Base-by-base conservation (phyloP, 495 filamentous ascomycete species). In the Aspergillus kassunensis region DNA sequence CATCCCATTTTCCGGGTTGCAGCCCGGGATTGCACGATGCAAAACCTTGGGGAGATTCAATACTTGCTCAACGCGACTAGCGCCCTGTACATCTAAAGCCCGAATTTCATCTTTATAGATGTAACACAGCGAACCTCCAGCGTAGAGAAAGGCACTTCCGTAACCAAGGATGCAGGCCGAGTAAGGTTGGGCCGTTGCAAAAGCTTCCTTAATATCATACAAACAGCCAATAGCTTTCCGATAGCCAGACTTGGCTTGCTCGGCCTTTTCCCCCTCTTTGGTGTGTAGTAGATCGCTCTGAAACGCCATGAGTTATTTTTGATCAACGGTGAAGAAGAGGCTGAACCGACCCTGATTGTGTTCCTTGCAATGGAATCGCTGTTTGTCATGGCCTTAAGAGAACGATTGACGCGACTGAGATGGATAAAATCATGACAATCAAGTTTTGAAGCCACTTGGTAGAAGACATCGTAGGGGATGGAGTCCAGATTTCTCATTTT, bases 381-480 rank as follows among this genome's bases (percentile, higher is more conserved):
- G 10, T 72, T 59, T 44, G 84, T 61, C 11, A 85, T 61, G 43
- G 64, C 74, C 49, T 74, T 67, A 15, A 90, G 72, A 13, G 73
- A 64, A 9, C 67, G 73, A 58, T 80, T 82, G 33, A 77, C 74
- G 36, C 74, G 66, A 49, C 76, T 73, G 39, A 77, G 62, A 53
- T 73, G 62, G 27, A 69, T 59, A 23, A 58, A 69, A 47, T 77
- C 73, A 42, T 63, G 55, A 48, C 77, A 67, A 9, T 74, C 66
- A 37, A 83, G 59, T 35, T 52, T 66, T 11, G 58, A 67, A 4
- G 67, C 73, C 40, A 88, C 78, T 55, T 80, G 75, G 24, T 80
- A 74, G 33, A 86, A 69, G 9, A 87, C 70, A 67, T 88, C 85
- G 62, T 83, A 86, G 3, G 85, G 84, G 30, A 87, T 59, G 41